Conservation (phyloP, 805 yeast species). For the Zygosaccharomyces gambellarensis region DNA sequence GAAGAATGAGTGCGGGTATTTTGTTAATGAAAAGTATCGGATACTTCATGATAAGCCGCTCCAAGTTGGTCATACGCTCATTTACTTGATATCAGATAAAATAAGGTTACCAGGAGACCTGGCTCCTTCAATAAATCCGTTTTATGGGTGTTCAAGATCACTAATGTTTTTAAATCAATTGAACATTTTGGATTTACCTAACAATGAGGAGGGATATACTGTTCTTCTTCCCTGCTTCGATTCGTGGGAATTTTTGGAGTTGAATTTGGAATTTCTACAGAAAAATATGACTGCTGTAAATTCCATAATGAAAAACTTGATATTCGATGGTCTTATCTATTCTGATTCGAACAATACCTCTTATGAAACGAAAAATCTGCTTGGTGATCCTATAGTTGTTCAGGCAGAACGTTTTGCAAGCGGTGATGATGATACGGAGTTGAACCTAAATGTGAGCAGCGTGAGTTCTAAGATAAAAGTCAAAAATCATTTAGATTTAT, state of each 20-base stretch:
- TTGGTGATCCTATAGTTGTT: conserved; percentile 25
- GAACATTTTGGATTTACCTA: conserved; percentile 47
- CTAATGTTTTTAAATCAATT: conserved; percentile 51
- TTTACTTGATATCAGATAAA: conserved; percentile 59
- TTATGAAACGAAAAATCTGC: conserved; percentile 30
- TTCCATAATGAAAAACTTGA: conserved; percentile 50
- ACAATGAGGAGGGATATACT: conserved; percentile 63
- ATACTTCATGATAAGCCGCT: conserved; percentile 42
- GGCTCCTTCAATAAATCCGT: conserved; percentile 59
- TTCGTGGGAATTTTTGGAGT: conserved; percentile 62
- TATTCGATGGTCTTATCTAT: conserved; percentile 62
- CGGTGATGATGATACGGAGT: conserved; percentile 3
- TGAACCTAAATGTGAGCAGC: conserved; percentile 16
- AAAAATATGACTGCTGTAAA: conserved; percentile 47
- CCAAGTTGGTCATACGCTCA: conserved; percentile 56
- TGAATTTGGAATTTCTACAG: conserved; percentile 56
- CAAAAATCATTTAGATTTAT: conserved; percentile 50
- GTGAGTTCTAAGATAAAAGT: conserved; percentile 23
- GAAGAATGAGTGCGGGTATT: conserved; percentile 23
- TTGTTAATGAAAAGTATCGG: conserved; percentile 54
- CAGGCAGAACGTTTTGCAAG: conserved; percentile 9
- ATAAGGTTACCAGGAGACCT: conserved; percentile 60
- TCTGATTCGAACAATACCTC: conserved; percentile 47
- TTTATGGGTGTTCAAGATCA: conserved; percentile 60
- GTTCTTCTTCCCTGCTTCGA: conserved; percentile 70